Evolutionary conservation across 2,329 filamentous ascomycete genomes (phyloP).

Genomic region (Talaromyces marneffei): DNA sequence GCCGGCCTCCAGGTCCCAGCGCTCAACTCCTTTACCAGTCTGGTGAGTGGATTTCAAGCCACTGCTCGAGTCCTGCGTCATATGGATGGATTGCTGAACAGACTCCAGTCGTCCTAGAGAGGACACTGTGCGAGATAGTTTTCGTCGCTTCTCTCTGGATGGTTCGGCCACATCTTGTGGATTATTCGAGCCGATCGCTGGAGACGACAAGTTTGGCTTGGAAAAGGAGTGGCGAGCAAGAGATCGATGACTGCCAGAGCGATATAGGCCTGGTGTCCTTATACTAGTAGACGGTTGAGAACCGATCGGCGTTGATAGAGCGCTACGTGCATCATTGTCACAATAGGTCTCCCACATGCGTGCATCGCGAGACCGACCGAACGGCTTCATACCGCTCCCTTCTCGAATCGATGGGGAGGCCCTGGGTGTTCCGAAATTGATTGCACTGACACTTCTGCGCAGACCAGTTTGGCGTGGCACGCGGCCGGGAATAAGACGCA

Average conservation of each 20-base stretch:
- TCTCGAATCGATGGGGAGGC: conserved; percentile 34
- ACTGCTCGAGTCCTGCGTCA: conserved; percentile 17
- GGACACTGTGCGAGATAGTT: conserved; percentile 56
- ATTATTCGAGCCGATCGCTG: conserved; percentile 40
- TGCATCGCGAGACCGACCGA: conserved; percentile 77
- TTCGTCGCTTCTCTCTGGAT: conserved; percentile 53
- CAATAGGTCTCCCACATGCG: conserved; percentile 89
- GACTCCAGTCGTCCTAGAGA: conserved; percentile 59
- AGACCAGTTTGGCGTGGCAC: conserved; percentile 50
- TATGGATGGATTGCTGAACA: conserved; percentile 19
- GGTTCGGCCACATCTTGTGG: conserved; percentile 45
- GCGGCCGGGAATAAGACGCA: conserved; percentile 44
- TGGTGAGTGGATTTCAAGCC: conserved; percentile 8
- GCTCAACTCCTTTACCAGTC: conserved; percentile 34
- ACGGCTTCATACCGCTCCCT: conserved; percentile 41
- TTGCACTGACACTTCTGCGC: conserved; percentile 66
- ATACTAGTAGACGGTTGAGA: conserved; percentile 60
- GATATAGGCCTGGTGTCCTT: conserved; percentile 74
- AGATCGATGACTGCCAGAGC: conserved; percentile 47
- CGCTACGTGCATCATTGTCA: conserved; percentile 71
- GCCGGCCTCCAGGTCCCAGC: conserved; percentile 43
- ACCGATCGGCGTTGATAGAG: conserved; percentile 73
- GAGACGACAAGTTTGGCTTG: conserved; percentile 47
- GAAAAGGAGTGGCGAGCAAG: conserved; percentile 44
- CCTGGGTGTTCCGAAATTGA: conserved; percentile 54